Evolutionary conservation across 2,329 filamentous ascomycete genomes (phyloP), one percentile per base, ranked within the genome.

Genomic region (Talaromyces amestolkiae): DNA sequence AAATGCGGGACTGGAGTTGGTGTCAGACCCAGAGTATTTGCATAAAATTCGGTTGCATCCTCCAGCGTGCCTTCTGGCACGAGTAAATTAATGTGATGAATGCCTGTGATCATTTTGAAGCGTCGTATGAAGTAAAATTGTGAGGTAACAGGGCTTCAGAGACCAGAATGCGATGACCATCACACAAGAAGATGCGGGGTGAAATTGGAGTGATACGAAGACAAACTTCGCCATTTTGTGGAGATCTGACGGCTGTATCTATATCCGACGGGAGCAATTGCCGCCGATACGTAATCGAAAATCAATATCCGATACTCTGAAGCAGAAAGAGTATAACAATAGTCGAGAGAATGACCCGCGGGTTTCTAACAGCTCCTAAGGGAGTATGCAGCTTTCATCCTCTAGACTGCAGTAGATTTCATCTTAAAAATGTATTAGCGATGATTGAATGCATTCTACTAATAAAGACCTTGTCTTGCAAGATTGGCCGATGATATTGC

Each of bases 51-150:
- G 22, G 78, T 75, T 2, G 86, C 86, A 11, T 79, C 77, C 22
- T 79, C 76, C 37, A 88, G 78, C 0, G 84, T 86, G 64, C 80
- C 83, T 0, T 72, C 71, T 0, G 85, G 85, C 10, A 88, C 83
- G n/a, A 83, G 80, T 56, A 88, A 77, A 71, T 88, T 88, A 67
- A 88, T 77, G 75, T 87, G 85, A 2, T 83, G 82, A 61, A 87
- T 76, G 41, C 83, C 82, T 43, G 80, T 78, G 70, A 87, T 86
- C 80, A 85, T 82, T 35, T 22, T 63, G 13, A n/a, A 13, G 1
- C 8, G 49, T n/a, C 24, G 24, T 39, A 56, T 56, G 15, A 22
- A 9, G n/a, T 39, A 15, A 13, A 37, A 6, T 13, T 37, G 5
- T 22, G 5, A 56, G 9, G 9, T 4, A 13, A 10, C 10, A 19